Base-by-base conservation (phyloP, 2,329 filamentous ascomycete genomes). In the Myriosclerotinia scirpicola region DNA sequence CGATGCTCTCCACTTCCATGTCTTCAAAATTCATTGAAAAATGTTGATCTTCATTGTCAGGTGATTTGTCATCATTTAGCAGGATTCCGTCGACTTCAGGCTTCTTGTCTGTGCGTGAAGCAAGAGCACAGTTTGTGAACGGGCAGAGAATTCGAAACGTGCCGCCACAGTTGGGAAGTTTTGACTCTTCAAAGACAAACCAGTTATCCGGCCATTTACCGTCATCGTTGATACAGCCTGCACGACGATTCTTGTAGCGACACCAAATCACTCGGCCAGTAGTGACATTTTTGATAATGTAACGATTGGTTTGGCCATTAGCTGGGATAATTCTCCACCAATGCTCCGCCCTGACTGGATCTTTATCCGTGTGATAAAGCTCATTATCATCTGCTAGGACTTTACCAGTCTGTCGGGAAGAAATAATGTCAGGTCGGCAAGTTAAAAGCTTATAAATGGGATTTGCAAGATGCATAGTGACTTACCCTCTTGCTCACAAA, bases 71-170 rank as follows among this genome's bases (percentile, higher is more conserved):
- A 15, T 44, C 40, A 11, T 59, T n/a, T 14, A 59, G 20, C 15
- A 30, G 9, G 20, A 44, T 44, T 17, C 55, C 22, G 38, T 59
- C 40, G 8, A 46, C 22, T n/a, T 30, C 14, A 30, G 40, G 40
- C 9, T 59, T 59, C 11, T 46, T 30, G 40, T 46, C 55, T 2
- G 38, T 46, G 17, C 55, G 55, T 14, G 55, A 59, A 8, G 26
- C 55, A 46, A 59, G 38, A 46, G 26, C 22, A 9, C 38, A 59
- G 17, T 58, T 58, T 17, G 55, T 46, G 11, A 22, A 59, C 20
- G 55, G 40, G 34, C 40, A 59, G 40, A 14, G 55, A 59, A 59
- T 59, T 26, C 55, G 40, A 44, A 58, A 58, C 5, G 54, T 58
- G 8, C 54, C 54, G 15, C 38, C 30, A 40, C n/a, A 26, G 1